Evolutionary conservation across 2,329 filamentous ascomycete species (phyloP), one percentile per base, ranked within the genome.

Genomic region (Chaetoscypha palmicola): DNA sequence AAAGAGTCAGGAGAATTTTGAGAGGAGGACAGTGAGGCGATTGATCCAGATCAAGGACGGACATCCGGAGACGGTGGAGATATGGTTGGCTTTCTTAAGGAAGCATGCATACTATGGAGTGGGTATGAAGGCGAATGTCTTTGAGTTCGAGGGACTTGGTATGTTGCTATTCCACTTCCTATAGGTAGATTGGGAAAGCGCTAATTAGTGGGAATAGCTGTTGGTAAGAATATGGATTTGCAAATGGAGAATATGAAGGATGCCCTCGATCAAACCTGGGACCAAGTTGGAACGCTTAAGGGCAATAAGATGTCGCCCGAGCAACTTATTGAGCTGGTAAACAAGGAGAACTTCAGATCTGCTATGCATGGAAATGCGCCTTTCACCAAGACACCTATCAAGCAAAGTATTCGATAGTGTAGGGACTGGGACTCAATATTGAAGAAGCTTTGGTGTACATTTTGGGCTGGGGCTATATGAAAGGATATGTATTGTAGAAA

Each of bases 61-160:
- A 0, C 76, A 96, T 59, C 81, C 89, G 1, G 87, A 96, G 63
- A 83, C 81, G 1, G 89, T 98, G 26, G 84, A 94, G 65, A 66
- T 90, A 21, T 98, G 92, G 92, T 70, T 98, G 46, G 89, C 88
- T 0, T 97, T 94, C 62, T 65, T 98, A 61, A 79, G 86, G 60
- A 94, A 94, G 67, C 84, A 96, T 62, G 86, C 89, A 32, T 94
- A 92, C 63, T 86, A 94, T 55, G 92, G 92, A n/a, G 83, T 97
- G 31, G 92, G 92, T 58, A 94, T 98, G 89, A 98, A 98, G 74
- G 92, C 92, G 41, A 96, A 98, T 63, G 77, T 97, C 38, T 98
- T 86, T 81, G 87, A 95, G 62, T 90, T 87, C 65, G 80, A 84
- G 58, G 75, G 76, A 45, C 62, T 90, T 47, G 82, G 84, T 84